Conservation (phyloP, 2,329 filamentous ascomycete genomes). For the Calonectria pseudoreteaudii region DNA sequence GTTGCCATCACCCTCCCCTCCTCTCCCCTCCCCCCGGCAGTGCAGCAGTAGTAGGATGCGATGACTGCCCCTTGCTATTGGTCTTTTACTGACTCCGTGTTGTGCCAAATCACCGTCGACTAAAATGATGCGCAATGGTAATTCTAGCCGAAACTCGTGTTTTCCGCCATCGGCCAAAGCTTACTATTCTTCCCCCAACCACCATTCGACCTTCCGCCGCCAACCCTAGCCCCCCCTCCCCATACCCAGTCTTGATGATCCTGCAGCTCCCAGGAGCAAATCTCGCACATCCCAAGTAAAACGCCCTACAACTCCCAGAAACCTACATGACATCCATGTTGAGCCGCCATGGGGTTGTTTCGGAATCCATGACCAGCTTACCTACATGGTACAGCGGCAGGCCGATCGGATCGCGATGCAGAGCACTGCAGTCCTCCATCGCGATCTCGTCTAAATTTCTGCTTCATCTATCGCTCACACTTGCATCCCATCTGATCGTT, state of each 20-base stretch:
- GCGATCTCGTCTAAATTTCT: conserved; percentile 8
- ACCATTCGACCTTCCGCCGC: neutral
- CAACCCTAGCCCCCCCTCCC: neutral
- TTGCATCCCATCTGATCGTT: neutral
- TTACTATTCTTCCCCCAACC: neutral
- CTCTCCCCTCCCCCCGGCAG: neutral
- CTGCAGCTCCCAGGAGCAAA: conserved; percentile 7
- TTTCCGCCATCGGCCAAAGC: conserved; percentile 3
- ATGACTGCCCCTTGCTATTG: neutral
- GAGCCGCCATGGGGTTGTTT: conserved; percentile 5
- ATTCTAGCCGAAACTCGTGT: neutral
- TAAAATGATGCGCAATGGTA: neutral
- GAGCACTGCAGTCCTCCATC: conserved; percentile 2
- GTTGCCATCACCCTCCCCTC: conserved; percentile 5
- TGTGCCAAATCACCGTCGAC: neutral
- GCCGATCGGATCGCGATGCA: conserved; percentile 26
- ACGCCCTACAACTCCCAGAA: conserved; percentile 14
- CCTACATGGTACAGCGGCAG: conserved; percentile 5
- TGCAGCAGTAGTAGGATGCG: neutral
- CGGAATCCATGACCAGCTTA: conserved; percentile 9
- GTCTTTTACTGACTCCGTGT: neutral
- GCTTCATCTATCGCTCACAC: conserved; percentile 8
- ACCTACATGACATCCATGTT: conserved; percentile 20
- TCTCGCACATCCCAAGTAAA: conserved; percentile 6
- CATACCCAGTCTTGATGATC: conserved; percentile 7